Conservation (phyloP, 2,329 filamentous ascomycete species). For the Cytospora piceicola region DNA sequence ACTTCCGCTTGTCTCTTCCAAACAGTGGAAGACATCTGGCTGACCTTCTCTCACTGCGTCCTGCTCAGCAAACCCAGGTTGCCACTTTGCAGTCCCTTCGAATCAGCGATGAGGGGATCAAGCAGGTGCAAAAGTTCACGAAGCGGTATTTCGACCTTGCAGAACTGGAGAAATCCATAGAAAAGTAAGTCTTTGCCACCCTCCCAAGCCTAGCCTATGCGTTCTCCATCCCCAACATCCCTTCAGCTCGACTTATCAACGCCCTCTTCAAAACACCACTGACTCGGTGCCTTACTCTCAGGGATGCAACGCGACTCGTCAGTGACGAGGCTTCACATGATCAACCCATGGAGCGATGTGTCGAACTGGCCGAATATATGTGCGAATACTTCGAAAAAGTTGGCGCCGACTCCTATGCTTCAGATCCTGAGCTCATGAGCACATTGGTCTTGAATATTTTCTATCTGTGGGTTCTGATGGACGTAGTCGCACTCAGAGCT, state of each 20-base stretch:
- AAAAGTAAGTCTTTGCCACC: neutral
- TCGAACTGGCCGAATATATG: constrained; percentile 41
- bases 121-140: constrained; percentile 23
- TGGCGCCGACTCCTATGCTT: constrained; percentile 42
- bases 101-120: constrained; percentile 17
- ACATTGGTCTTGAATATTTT: constrained; percentile 55
- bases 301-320: neutral
- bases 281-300: neutral
- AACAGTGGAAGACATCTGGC: constrained; percentile 46
- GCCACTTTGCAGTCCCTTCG: neutral
- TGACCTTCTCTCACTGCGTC: constrained; percentile 24
- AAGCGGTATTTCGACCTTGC: constrained; percentile 10
- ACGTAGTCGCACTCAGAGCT: constrained; percentile 45
- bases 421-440: constrained; percentile 53
- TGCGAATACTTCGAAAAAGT: constrained; percentile 41
- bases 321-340: no score
- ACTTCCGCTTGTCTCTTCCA: constrained; percentile 43
- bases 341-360: constrained; percentile 19
- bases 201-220: neutral
- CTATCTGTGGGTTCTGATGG: constrained; percentile 61
- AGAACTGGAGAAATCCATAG: neutral
- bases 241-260: neutral
- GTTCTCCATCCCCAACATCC: neutral
- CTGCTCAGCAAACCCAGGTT: neutral
- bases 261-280: neutral